A percentile compares a stretch with the other conserved stretches of the same genome.
These are phyloP conservation scores for Penicillium sp. DNA, from an alignment of 2,329 filamentous ascomycete genomes.

Conservation along the genomic window DNA sequence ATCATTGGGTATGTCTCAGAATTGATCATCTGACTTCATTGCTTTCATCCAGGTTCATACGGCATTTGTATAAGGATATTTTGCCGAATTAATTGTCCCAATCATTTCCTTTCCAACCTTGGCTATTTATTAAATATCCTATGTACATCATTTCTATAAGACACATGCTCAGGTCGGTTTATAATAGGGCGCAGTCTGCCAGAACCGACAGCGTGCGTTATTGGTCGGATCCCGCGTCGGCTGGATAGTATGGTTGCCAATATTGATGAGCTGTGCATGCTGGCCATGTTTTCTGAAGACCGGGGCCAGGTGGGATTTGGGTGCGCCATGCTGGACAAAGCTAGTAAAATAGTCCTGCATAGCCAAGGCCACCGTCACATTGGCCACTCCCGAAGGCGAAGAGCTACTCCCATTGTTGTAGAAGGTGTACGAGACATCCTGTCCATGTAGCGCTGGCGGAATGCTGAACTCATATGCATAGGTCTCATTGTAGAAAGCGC, in stretches of 20 bases:
- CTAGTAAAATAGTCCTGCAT: constrained; percentile 42
- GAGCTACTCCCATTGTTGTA: constrained; percentile 40
- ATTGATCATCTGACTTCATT: background rate
- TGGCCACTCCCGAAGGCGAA: constrained; percentile 22
- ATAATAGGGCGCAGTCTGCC: constrained; percentile 51
- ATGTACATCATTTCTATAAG: background rate
- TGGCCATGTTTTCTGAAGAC: constrained; percentile 49
- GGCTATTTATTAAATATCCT: background rate
- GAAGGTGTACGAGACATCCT: constrained; percentile 54
- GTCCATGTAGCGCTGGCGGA: constrained; percentile 53
- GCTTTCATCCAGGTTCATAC: background rate
- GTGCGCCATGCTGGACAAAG: constrained; percentile 36
- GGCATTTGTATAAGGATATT: background rate
- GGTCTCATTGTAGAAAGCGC: constrained; percentile 50
- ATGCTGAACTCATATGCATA: constrained; percentile 56
- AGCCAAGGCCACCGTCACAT: constrained; percentile 32
- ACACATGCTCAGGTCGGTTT: background rate
- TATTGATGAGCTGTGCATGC: constrained; percentile 44
- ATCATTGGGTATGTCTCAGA: background rate
- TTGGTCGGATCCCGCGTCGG: constrained; percentile 46
- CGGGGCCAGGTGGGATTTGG: constrained; percentile 37
- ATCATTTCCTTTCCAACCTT: background rate
- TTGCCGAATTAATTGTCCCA: background rate
- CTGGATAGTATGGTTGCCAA: constrained; percentile 45
- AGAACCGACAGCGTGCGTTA: constrained; percentile 52